Conservation (phyloP, 192 early-diverging fungal genomes). For the Podila horticola region DNA sequence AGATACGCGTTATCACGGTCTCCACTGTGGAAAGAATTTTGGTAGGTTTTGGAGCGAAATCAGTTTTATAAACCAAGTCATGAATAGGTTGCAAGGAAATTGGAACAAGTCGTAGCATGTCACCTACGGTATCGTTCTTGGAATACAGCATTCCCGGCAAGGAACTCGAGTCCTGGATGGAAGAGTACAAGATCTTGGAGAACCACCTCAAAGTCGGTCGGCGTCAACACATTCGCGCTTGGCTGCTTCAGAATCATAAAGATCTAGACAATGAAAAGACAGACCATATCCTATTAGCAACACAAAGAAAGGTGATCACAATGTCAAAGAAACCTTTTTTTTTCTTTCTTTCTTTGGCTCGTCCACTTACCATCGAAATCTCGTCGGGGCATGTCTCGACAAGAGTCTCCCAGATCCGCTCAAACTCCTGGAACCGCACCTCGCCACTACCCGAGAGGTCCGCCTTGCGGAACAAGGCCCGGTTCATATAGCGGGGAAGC, state of each 20-base stretch:
- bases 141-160: conserved; percentile 83
- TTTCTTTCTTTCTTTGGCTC: too few species aligned
- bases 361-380: conserved; percentile 50
- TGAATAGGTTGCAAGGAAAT: not conserved
- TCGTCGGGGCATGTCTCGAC: conserved; percentile 46
- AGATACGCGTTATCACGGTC: conserved; percentile 90
- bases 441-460: conserved; percentile 18
- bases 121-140: conserved; percentile 82
- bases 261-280: conserved; percentile 50
- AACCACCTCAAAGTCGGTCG: conserved; percentile 74
- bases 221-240: conserved; percentile 55
- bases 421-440: conserved; percentile 41
- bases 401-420: conserved; percentile 32
- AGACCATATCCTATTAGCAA: not conserved
- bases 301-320: not conserved
- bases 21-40: conserved; percentile 66
- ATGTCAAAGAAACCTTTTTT: too few species aligned
- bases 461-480: conserved; percentile 67
- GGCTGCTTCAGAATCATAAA: conserved; percentile 70
- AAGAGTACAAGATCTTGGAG: conserved; percentile 86
- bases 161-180: conserved; percentile 90
- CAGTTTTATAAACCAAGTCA: conserved; percentile 4
- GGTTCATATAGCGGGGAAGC: conserved; percentile 74
- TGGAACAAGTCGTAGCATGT: not conserved
- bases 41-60: too few species aligned